Evolutionary conservation across 148 eudicot species (phyloP).

Genomic region (Talinum fruticosum): DNA sequence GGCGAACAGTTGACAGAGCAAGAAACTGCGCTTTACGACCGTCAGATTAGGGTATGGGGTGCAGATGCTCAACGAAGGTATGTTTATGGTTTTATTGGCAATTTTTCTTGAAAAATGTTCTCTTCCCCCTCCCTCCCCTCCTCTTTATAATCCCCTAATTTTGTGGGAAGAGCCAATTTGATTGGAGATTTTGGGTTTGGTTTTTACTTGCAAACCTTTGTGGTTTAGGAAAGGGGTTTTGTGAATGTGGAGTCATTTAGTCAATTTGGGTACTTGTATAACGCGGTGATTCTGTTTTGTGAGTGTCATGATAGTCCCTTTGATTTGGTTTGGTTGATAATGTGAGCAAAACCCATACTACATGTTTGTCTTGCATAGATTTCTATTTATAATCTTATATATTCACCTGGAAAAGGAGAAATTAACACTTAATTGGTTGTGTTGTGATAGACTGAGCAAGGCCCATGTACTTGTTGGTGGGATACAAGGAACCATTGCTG

Average conservation of each 20-base stretch:
- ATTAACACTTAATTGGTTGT: slow-evolving; percentile 12
- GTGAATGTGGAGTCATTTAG: neutral
- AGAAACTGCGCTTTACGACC: slow-evolving; percentile 96
- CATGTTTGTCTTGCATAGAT: neutral
- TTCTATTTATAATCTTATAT: neutral
- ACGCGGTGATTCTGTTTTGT: neutral
- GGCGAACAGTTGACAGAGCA: slow-evolving; percentile 92
- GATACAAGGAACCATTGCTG: slow-evolving; percentile 77
- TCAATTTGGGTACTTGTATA: neutral
- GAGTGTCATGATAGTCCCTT: neutral
- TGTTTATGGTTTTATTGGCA: neutral
- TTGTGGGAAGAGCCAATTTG: neutral
- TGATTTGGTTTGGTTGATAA: neutral
- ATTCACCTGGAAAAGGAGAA: neutral
- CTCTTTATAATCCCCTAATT: neutral
- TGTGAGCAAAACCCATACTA: neutral
- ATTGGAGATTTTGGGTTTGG: neutral
- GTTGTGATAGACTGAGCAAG: slow-evolving; percentile 67
- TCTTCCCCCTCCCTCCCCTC: neutral
- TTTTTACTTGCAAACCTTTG: neutral
- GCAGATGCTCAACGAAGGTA: slow-evolving; percentile 96
- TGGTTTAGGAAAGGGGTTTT: neutral
- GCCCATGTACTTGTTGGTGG: slow-evolving; percentile 83
- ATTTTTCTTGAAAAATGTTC: neutral
- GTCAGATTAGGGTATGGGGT: slow-evolving; percentile 99